Conservation (phyloP, 2,329 filamentous ascomycete species). For the Fusarium praegraminearum region DNA sequence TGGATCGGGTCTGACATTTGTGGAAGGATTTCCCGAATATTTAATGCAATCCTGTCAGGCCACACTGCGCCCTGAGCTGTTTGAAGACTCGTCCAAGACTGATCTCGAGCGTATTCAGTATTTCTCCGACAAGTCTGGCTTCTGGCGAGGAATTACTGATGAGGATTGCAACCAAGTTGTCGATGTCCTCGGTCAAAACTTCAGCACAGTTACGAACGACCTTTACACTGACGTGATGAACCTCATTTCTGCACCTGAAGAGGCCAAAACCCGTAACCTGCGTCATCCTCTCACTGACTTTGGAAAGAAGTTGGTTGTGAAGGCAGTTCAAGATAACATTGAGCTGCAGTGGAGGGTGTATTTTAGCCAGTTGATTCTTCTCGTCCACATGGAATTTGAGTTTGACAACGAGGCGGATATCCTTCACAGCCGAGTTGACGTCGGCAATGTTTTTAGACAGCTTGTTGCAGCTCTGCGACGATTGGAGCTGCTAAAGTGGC, state of each 20-base stretch:
- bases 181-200: constrained; percentile 74
- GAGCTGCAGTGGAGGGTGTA: constrained; percentile 79
- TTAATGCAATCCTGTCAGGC: constrained; percentile 76
- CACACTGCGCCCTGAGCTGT: constrained; percentile 78
- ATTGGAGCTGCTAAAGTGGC: constrained; percentile 79
- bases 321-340: constrained; percentile 82
- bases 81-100: constrained; percentile 76
- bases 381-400: constrained; percentile 88
- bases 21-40: constrained; percentile 76
- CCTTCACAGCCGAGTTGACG: constrained; percentile 69
- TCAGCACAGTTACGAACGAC: constrained; percentile 67
- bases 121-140: constrained; percentile 82
- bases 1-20: constrained; percentile 76
- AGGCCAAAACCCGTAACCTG: constrained; percentile 60
- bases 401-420: constrained; percentile 79
- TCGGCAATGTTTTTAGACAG: constrained; percentile 76
- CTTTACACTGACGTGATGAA: constrained; percentile 66
- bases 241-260: constrained; percentile 60
- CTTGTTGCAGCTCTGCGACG: constrained; percentile 78
- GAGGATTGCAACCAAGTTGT: constrained; percentile 81
- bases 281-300: constrained; percentile 75
- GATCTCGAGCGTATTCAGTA: constrained; percentile 79
- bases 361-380: constrained; percentile 83
- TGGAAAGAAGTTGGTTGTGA: constrained; percentile 79
- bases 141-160: constrained; percentile 83